Conservation (phyloP, 345 rosid genomes). For the Mangifera indica region DNA sequence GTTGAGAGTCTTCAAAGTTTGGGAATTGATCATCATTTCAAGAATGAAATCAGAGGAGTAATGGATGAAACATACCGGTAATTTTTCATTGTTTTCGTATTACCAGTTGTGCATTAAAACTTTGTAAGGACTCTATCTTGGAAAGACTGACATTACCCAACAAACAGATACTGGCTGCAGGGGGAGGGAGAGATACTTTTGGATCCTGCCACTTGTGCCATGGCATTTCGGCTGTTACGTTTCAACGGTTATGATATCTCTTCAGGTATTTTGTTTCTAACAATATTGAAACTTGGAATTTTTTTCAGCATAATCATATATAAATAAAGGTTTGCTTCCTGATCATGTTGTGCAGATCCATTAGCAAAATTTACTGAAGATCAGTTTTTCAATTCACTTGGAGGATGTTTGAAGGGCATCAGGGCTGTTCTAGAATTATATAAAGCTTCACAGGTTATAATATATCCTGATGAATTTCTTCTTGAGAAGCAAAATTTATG, state of each 20-base stretch:
- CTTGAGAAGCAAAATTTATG: constrained; percentile 50
- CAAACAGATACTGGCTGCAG: constrained; percentile 69
- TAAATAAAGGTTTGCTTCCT: constrained; percentile 4
- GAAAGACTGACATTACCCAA: constrained; percentile 24
- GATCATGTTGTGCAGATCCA: constrained; percentile 44
- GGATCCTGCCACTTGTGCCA: constrained; percentile 57
- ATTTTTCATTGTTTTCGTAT: neutral
- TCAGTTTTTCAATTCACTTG: constrained; percentile 47
- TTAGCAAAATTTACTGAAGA: constrained; percentile 47
- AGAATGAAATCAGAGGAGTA: constrained; percentile 45
- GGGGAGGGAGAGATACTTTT: constrained; percentile 67
- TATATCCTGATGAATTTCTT: constrained; percentile 48
- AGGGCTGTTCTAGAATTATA: constrained; percentile 59
- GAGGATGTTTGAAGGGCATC: constrained; percentile 56
- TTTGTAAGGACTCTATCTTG: neutral
- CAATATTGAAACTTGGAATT: neutral
- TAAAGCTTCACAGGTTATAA: constrained; percentile 56
- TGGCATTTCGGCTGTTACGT: constrained; percentile 77
- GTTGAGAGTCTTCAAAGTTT: constrained; percentile 62
- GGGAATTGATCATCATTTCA: constrained; percentile 67
- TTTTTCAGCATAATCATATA: neutral
- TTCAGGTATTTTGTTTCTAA: constrained; percentile 45
- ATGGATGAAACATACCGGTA: constrained; percentile 74
- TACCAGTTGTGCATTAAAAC: neutral
- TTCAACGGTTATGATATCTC: constrained; percentile 67